These are phyloP conservation scores for Serendipita sp. DNA, from an alignment of 768 basidiomycete genomes.

Conservation along the genomic window DNA sequence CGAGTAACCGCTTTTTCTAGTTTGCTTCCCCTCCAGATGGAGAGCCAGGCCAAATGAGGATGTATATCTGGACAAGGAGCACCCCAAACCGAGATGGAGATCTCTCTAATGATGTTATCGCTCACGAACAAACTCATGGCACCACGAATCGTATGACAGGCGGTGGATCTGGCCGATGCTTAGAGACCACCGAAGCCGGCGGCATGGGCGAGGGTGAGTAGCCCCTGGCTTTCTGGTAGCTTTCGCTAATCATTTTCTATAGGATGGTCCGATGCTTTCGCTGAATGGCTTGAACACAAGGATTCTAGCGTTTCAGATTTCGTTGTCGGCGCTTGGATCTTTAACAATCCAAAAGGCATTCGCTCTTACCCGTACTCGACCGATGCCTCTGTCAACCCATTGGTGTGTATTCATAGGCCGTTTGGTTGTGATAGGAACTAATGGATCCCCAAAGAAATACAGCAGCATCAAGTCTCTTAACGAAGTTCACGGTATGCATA, in stretches of 20 bases:
- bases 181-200: constrained; percentile 18
- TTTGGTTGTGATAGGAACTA: constrained; percentile 16
- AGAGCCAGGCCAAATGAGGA: constrained; percentile 10
- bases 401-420: constrained; percentile 23
- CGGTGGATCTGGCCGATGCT: constrained; percentile 6
- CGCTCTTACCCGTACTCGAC: constrained; percentile 13
- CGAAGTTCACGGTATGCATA: constrained; percentile 22
- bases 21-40: constrained; percentile 25
- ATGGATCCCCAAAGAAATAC: constrained; percentile 17
- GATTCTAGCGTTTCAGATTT: constrained; percentile 6
- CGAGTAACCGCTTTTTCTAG: constrained; percentile 23
- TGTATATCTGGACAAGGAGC: constrained; percentile 21
- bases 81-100: constrained; percentile 25
- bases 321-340: constrained; percentile 8
- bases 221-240: neutral
- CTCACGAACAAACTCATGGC: constrained; percentile 23
- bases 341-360: constrained; percentile 22
- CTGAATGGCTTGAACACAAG: constrained; percentile 15
- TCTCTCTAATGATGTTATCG: constrained; percentile 23
- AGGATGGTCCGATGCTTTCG: constrained; percentile 23
- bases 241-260: neutral
- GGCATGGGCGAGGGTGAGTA: constrained; percentile 23
- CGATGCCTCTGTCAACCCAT: constrained; percentile 13
- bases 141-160: constrained; percentile 28
- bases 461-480: constrained; percentile 21